These are phyloP conservation scores for Boletus tomentosulus DNA, from an alignment of 768 basidiomycete species.

Conservation along the genomic window DNA sequence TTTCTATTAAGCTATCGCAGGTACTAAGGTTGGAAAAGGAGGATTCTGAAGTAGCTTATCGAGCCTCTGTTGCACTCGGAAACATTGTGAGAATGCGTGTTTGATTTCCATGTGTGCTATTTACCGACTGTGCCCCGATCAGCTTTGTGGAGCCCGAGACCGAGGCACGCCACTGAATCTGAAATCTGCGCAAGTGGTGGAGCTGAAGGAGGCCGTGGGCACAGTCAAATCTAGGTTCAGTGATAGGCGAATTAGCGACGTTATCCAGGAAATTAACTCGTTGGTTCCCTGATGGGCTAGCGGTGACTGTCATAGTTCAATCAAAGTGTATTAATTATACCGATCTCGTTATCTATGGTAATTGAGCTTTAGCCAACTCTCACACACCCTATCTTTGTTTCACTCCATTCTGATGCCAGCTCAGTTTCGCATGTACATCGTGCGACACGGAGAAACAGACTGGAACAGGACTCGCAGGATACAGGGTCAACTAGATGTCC, in stretches of 20 bases:
- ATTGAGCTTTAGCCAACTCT: not conserved
- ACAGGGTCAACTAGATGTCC: slow-evolving; percentile 73
- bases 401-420: slow-evolving; percentile 20
- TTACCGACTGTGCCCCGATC: not conserved
- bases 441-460: slow-evolving; percentile 78
- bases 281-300: slow-evolving; percentile 28
- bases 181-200: slow-evolving; percentile 34
- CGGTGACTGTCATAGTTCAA: not conserved
- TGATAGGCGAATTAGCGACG: slow-evolving; percentile 54
- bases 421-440: slow-evolving; percentile 52
- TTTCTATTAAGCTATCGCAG: slow-evolving; percentile 13
- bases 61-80: slow-evolving; percentile 67
- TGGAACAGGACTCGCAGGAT: slow-evolving; percentile 59
- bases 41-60: slow-evolving; percentile 70
- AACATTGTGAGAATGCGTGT: slow-evolving; percentile 52
- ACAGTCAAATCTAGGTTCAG: slow-evolving; percentile 44
- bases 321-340: not conserved
- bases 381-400: not conserved
- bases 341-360: not conserved
- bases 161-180: slow-evolving; percentile 32
- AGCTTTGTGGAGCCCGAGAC: slow-evolving; percentile 50
- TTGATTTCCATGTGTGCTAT: not conserved
- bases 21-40: slow-evolving; percentile 38
- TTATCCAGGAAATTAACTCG: slow-evolving; percentile 46
- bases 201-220: slow-evolving; percentile 39